Base-by-base conservation (phyloP, 106 monocot genomes). In the Acanthochlamys bracteata region DNA sequence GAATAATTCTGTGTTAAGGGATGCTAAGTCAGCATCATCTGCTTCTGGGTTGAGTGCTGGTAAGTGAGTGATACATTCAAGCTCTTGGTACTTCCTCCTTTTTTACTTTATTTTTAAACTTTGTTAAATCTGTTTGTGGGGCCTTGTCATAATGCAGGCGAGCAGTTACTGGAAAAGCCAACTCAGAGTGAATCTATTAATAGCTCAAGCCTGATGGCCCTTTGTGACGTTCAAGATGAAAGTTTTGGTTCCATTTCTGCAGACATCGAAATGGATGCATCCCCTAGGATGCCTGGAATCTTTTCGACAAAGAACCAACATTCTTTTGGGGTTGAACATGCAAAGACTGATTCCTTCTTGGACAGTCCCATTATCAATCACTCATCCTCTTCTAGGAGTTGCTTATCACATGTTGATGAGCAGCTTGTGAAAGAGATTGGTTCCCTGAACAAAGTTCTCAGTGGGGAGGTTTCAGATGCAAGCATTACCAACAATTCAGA, bases 1-100 rank as follows among this genome's bases (percentile, higher is more conserved):
- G 3, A 79, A 74, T 57, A 56, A 66, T 41, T 20, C 62, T 17
- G n/a, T 57, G 20, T 22, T 20, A 21, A 20, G 22, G 49, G 67
- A 69, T 13, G 66, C 70, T 27, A 68, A 66, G 20, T 49, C 70
- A 39, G 61, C 68, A 61, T 72, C 70, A 6, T 59, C 55, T 46
- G 24, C 42, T 54, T 73, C 76, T 59, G 75, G 52, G 63, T 70
- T 64, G 22, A 64, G 71, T 67, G 61, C 46, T 76, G 80, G 85
- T 90, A 84, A 84, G 76, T 33, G 47, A 16, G 54, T 20, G 4
- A 46, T 33, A 14, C 20, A 55, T 14, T 49, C 17, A 1, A 49
- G 2, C 49, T 49, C 10, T 3, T 33, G 1, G 33, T 33, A 33
- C 6, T 1, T 33, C 6, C 33, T 33, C 33, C 33, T 33, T 33